Evolutionary conservation across 225 moss, liverwort and hornwort species (phyloP).

Genomic region (Pseudoscleropodium purum): DNA sequence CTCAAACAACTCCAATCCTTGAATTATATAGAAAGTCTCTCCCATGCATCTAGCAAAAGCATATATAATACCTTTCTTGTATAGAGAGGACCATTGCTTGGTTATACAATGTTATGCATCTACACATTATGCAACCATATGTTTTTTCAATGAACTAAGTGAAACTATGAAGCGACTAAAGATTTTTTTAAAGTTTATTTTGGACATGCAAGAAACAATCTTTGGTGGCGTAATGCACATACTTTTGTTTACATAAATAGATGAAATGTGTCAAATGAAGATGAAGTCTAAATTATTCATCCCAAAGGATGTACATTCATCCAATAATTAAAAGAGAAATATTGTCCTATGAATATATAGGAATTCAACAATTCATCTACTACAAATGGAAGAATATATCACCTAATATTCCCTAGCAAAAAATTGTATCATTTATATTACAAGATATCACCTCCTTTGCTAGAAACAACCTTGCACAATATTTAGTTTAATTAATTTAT

Average conservation of each 20-base stretch:
- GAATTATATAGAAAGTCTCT: too few relatives aligned
- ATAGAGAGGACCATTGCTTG: too few relatives aligned
- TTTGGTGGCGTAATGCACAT: accelerated
- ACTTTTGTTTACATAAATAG: neutral
- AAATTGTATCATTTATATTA: too few relatives aligned
- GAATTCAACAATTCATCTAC: neutral
- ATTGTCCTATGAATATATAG: neutral
- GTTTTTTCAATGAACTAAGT: neutral
- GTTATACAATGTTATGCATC: too few relatives aligned
- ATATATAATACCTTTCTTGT: too few relatives aligned
- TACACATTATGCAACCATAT: neutral
- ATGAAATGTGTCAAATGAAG: neutral
- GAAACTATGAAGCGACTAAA: accelerated
- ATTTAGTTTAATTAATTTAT: too few relatives aligned
- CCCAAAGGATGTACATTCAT: neutral
- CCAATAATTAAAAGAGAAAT: neutral
- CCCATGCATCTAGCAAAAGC: too few relatives aligned
- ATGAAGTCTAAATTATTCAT: neutral
- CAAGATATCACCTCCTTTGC: too few relatives aligned
- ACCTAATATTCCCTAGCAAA: too few relatives aligned
- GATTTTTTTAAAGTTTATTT: neutral
- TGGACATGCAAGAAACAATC: accelerated
- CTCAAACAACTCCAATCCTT: too few relatives aligned
- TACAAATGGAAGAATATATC: too few relatives aligned
- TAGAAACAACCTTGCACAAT: too few relatives aligned